Evolutionary conservation across 106 monocot species (phyloP).

Genomic region (Chionographis japonica): DNA sequence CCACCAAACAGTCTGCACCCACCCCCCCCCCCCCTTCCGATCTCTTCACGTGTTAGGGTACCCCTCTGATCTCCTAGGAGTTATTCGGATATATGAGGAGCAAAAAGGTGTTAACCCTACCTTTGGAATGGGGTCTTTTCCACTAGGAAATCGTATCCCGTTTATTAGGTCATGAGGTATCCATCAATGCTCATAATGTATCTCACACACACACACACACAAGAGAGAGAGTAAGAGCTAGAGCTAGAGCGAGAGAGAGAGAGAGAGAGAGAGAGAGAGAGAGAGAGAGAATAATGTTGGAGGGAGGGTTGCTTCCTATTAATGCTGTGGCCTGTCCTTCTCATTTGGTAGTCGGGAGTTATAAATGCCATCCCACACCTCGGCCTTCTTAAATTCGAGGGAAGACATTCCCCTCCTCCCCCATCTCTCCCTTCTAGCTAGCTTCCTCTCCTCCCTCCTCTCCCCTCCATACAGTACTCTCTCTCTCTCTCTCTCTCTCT

Average conservation of each 20-base stretch:
- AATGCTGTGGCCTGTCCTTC: slow-evolving; percentile 64
- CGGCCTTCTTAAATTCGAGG: slow-evolving; percentile 42
- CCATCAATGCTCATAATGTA: slow-evolving; percentile 4
- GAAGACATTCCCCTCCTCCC: slow-evolving; percentile 36
- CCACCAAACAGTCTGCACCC: neutral
- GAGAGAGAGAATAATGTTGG: slow-evolving; percentile 11
- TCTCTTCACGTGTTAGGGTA: slow-evolving; percentile 11
- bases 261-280: slow-evolving; percentile 5
- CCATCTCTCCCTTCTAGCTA: neutral
- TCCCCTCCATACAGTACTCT: slow-evolving; percentile 1
- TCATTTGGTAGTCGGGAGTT: slow-evolving; percentile 52
- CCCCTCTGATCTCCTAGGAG: slow-evolving; percentile 4
- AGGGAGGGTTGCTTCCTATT: slow-evolving; percentile 26
- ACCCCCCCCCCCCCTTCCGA: neutral
- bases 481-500: neutral
- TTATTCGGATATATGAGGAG: slow-evolving; percentile 5
- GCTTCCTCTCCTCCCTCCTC: neutral
- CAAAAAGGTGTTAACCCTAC: no score
- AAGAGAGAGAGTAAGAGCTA: no score
- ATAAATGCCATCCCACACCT: slow-evolving; percentile 46
- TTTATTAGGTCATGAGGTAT: neutral
- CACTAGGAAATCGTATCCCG: slow-evolving; percentile 2
- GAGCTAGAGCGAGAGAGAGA: no score
- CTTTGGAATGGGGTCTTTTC: no score
- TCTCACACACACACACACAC: no score